These are phyloP conservation scores for Populus ilicifolia DNA, from an alignment of 345 rosid species.

Conservation along the genomic window DNA sequence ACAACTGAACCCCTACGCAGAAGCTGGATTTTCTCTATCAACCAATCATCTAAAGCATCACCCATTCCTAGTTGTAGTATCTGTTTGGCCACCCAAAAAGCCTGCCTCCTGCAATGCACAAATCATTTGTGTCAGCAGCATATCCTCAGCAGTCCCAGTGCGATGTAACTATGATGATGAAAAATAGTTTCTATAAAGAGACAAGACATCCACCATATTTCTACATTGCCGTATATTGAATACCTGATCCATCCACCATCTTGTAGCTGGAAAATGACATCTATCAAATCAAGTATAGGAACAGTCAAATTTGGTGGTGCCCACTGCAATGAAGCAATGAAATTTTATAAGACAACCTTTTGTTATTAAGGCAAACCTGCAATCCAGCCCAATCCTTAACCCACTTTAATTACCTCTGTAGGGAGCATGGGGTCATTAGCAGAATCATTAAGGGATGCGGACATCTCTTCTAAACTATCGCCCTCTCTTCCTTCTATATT, in stretches of 20 bases:
- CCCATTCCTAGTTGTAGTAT: constrained; percentile 98
- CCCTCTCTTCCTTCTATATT: constrained; percentile 38
- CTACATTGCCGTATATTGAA: not conserved
- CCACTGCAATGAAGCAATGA: constrained; percentile 59
- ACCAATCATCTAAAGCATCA: constrained; percentile 99
- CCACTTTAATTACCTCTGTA: constrained; percentile 53
- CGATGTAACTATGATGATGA: not conserved
- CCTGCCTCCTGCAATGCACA: constrained; percentile 63
- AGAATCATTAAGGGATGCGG: constrained; percentile 40
- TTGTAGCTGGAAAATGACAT: constrained; percentile 88
- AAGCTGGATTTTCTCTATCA: constrained; percentile 85
- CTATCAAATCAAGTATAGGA: constrained; percentile 83
- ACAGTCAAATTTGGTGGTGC: constrained; percentile 86
- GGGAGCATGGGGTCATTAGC: constrained; percentile 53
- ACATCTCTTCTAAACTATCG: constrained; percentile 33
- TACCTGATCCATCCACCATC: constrained; percentile 99
- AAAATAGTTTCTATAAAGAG: not conserved
- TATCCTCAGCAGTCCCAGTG: not conserved
- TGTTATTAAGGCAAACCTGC: not conserved
- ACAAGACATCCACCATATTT: not conserved
- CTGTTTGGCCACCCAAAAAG: constrained; percentile 99
- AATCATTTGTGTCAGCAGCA: constrained; percentile 13
- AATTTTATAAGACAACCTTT: not conserved
- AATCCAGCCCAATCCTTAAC: not conserved
- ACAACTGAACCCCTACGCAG: constrained; percentile 75